Percentiles rank a stretch among this genome's conserved stretches.
phyloP scores from a whole-genome alignment of 805 yeast genomes.

The Saccharomycopsis fodiens region DNA sequence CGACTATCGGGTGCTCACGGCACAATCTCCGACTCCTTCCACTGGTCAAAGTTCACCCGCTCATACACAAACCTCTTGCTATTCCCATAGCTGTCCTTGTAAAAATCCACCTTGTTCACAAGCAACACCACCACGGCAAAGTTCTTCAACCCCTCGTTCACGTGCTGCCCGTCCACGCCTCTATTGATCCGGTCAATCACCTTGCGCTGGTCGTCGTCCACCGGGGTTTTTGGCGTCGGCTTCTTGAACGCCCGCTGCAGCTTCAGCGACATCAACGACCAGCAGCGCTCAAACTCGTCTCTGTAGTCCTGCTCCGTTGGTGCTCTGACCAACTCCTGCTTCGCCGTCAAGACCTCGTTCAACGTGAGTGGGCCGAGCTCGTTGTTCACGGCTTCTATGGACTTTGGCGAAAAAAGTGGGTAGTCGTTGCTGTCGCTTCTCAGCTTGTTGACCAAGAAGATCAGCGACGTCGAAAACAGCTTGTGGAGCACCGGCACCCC shows the following conservation, averaged over 20 bases:
- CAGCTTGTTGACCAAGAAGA: constrained; percentile 5
- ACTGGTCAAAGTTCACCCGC: constrained; percentile 48
- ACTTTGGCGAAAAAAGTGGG: constrained; percentile 16
- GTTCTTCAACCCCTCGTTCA: constrained; percentile 52
- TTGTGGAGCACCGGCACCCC: constrained; percentile 13
- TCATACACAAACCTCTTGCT: constrained; percentile 47
- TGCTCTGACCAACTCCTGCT: constrained; percentile 26
- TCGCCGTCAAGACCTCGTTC: constrained; percentile 14
- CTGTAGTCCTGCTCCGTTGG: constrained; percentile 62
- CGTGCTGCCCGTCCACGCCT: constrained; percentile 76
- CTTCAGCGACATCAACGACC: constrained; percentile 51
- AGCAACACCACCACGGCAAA: constrained; percentile 65
- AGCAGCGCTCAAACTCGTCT: constrained; percentile 52
- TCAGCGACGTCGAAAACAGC: constrained; percentile 1
- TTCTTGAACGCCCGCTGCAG: constrained; percentile 62
- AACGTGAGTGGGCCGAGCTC: constrained; percentile 4
- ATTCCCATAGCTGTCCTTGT: constrained; percentile 37
- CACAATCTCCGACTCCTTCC: constrained; percentile 76
- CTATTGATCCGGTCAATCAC: constrained; percentile 63
- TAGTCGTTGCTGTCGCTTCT: constrained; percentile 1
- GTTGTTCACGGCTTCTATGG: constrained; percentile 11
- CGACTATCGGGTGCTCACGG: too few species aligned
- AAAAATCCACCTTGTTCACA: constrained; percentile 61
- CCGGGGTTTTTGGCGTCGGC: constrained; percentile 60
- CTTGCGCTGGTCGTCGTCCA: constrained; percentile 48